Percentiles rank a stretch among this genome's conserved stretches.
Conservation (phyloP, 768 basidiomycete species). For the Dacryopinax spathularia region DNA sequence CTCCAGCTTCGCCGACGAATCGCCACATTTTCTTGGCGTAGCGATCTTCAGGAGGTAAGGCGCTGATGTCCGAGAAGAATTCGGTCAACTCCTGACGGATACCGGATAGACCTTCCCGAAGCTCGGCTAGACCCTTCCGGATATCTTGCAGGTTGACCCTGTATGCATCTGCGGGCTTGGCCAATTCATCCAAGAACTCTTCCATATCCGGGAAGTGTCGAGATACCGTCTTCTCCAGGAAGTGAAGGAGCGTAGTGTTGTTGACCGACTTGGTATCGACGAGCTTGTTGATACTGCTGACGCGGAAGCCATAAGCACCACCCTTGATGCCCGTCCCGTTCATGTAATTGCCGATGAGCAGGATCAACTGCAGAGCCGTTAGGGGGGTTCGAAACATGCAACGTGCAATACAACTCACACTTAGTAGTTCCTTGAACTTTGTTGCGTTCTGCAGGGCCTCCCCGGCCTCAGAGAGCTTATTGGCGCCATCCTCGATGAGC, state of each 20-base stretch:
- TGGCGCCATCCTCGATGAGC: constrained; percentile 74
- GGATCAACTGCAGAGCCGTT: constrained; percentile 47
- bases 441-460: constrained; percentile 65
- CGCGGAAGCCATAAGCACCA: constrained; percentile 90
- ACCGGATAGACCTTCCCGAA: constrained; percentile 59
- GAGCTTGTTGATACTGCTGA: constrained; percentile 97
- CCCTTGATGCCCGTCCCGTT: constrained; percentile 93
- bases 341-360: constrained; percentile 95
- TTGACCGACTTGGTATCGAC: constrained; percentile 95
- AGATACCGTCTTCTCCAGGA: constrained; percentile 74
- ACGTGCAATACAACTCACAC: constrained; percentile 33
- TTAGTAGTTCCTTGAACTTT: constrained; percentile 79
- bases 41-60: constrained; percentile 38
- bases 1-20: constrained; percentile 63
- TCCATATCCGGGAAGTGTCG: constrained; percentile 82
- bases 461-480: constrained; percentile 69
- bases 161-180: constrained; percentile 82
- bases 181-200: constrained; percentile 74
- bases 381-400: background rate
- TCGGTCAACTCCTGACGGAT: constrained; percentile 70
- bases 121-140: constrained; percentile 54
- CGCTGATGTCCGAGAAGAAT: constrained; percentile 58
- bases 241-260: constrained; percentile 88
- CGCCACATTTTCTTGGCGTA: constrained; percentile 88
- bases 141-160: constrained; percentile 83